Conservation (phyloP, 2,329 filamentous ascomycete genomes). For the Diaporthe vaccinii region DNA sequence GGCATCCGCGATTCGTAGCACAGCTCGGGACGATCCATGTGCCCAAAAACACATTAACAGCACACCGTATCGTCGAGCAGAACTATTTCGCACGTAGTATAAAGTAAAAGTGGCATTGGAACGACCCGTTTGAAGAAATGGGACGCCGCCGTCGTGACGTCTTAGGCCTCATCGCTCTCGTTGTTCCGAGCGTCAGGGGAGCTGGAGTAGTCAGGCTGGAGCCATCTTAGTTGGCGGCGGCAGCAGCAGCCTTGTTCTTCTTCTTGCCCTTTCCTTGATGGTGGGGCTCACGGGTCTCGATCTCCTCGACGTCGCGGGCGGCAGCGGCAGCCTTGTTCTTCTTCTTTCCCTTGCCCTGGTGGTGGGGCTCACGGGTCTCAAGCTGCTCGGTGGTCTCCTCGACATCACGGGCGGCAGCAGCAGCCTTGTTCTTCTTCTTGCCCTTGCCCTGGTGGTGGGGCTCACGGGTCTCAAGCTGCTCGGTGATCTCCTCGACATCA, state of each 20-base stretch:
- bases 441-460: constrained; percentile 46
- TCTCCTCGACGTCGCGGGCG: background rate
- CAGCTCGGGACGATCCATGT: constrained; percentile 10
- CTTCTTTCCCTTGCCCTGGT: constrained; percentile 36
- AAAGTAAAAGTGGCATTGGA: background rate
- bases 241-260: constrained; percentile 11
- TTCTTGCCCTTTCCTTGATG: constrained; percentile 43
- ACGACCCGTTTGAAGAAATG: constrained; percentile 1
- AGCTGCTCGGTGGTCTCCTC: constrained; percentile 1
- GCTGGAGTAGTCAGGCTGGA: background rate
- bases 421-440: constrained; percentile 39
- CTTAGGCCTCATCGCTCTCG: background rate
- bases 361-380: constrained; percentile 35
- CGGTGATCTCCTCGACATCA: constrained; percentile 14
- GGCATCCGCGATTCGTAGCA: constrained; percentile 20
- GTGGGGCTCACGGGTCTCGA: constrained; percentile 40
- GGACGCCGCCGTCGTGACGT: background rate
- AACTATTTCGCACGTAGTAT: constrained; percentile 23
- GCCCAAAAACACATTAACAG: constrained; percentile 9
- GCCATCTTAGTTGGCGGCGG: constrained; percentile 6
- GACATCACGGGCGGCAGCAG: constrained; percentile 5
- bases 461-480: constrained; percentile 41
- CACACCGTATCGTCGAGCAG: constrained; percentile 29
- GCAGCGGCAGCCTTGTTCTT: background rate
- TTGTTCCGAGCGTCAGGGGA: background rate